These are phyloP conservation scores for Hypoxylon trugodes DNA, from an alignment of 495 filamentous ascomycete genomes.

Conservation along the genomic window DNA sequence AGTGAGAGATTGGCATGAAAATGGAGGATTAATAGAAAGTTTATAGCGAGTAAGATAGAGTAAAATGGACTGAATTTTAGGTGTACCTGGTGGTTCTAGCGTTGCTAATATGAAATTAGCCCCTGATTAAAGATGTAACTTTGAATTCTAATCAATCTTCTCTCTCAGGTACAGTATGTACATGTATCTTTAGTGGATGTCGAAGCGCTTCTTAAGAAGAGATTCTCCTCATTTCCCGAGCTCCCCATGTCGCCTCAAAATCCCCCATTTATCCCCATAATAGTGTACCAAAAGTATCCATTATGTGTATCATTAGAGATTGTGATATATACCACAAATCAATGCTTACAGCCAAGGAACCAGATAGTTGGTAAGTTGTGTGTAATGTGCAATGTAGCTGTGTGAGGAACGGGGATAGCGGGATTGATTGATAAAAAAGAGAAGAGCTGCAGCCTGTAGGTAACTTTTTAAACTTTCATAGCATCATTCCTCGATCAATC, in stretches of 20 bases:
- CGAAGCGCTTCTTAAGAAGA: slow-evolving; percentile 1
- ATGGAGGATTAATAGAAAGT: slow-evolving; percentile 20
- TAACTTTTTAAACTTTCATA: too few species aligned
- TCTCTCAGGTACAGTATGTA: slow-evolving; percentile 8
- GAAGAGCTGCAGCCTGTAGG: too few species aligned
- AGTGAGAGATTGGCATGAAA: background rate
- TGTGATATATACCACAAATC: too few species aligned
- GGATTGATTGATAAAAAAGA: too few species aligned
- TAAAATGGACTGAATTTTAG: slow-evolving; percentile 21
- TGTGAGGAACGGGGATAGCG: too few species aligned
- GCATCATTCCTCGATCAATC: slow-evolving; percentile 20
- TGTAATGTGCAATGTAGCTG: too few species aligned
- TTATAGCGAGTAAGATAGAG: slow-evolving; percentile 21
- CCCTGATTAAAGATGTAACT: slow-evolving; percentile 14
- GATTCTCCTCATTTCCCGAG: background rate
- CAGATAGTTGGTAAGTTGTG: too few species aligned
- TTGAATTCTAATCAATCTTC: slow-evolving; percentile 27
- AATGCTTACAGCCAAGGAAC: too few species aligned
- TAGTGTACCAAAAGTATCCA: too few species aligned
- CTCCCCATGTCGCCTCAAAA: too few species aligned
- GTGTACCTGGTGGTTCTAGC: slow-evolving; percentile 19
- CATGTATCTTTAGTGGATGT: slow-evolving; percentile 5
- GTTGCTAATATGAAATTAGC: slow-evolving; percentile 16
- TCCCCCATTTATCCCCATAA: too few species aligned
- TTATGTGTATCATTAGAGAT: too few species aligned